These are phyloP conservation scores for Chlamydomonas urium DNA, from an alignment of 139 green algal genomes.

Conservation along the genomic window DNA sequence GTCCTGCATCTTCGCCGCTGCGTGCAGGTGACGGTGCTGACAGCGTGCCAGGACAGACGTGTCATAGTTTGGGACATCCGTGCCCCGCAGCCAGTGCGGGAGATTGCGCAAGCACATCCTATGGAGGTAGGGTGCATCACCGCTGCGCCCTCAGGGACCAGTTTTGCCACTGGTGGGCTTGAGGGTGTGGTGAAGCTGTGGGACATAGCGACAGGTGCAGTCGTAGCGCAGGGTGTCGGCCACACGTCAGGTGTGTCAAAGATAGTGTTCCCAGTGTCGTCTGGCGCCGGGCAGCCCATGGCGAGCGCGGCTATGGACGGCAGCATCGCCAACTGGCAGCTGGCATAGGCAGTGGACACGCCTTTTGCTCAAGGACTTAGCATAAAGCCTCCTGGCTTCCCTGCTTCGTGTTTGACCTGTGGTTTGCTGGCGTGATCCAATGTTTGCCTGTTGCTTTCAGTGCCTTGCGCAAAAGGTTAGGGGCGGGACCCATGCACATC, in stretches of 20 bases:
- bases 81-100: background rate
- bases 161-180: constrained; percentile 10
- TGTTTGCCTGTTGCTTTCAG: too few relatives aligned
- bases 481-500: too few relatives aligned
- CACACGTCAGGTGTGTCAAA: constrained; percentile 9
- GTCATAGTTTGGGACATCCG: constrained; percentile 18
- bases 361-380: too few relatives aligned
- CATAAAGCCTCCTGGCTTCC: too few relatives aligned
- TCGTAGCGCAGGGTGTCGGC: background rate
- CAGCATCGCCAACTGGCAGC: background rate
- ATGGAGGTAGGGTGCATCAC: constrained; percentile 4
- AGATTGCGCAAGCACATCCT: background rate
- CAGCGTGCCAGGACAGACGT: constrained; percentile 14
- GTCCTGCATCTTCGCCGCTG: too few relatives aligned
- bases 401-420: too few relatives aligned
- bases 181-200: constrained; percentile 32
- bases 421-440: too few relatives aligned
- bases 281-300: background rate
- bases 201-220: constrained; percentile 14
- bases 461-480: too few relatives aligned
- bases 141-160: background rate
- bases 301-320: background rate
- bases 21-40: constrained; percentile 33
- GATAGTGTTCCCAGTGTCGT: background rate
- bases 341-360: too few relatives aligned